Evolutionary conservation across 305 asterid species (phyloP).

Genomic region (Euphrasia arctica): DNA sequence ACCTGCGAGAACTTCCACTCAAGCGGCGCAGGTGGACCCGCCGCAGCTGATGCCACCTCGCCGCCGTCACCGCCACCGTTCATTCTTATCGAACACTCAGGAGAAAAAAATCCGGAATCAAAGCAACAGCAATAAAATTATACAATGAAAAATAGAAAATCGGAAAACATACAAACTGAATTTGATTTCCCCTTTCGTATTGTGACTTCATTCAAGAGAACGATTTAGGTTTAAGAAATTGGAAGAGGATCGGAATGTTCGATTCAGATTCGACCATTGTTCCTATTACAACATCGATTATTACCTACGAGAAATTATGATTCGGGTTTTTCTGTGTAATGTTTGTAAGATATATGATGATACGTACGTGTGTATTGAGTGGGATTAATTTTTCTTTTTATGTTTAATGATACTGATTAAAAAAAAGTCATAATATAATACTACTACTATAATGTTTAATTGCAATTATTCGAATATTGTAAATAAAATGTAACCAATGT

Average conservation of each 20-base stretch:
- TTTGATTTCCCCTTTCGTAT: slow-evolving; percentile 21
- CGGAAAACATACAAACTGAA: slow-evolving; percentile 26
- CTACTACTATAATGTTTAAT: too few species aligned
- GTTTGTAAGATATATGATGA: slow-evolving; percentile 19
- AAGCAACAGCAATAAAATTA: slow-evolving; percentile 26
- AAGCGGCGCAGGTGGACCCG: slow-evolving; percentile 80
- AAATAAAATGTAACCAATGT: too few species aligned
- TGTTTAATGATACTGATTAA: too few species aligned
- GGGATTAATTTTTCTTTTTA: slow-evolving; percentile 7
- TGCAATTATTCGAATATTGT: too few species aligned
- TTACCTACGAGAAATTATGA: slow-evolving; percentile 38
- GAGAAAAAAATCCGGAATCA: slow-evolving; percentile 16
- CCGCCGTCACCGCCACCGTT: slow-evolving; percentile 80
- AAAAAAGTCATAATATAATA: too few species aligned
- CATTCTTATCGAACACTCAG: slow-evolving; percentile 50
- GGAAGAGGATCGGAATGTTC: slow-evolving; percentile 67
- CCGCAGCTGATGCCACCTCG: slow-evolving; percentile 70
- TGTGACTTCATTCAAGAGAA: slow-evolving; percentile 41
- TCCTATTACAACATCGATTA: slow-evolving; percentile 33
- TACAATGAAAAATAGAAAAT: not conserved
- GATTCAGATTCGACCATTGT: slow-evolving; percentile 74
- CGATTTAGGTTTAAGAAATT: slow-evolving; percentile 39
- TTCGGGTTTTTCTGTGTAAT: slow-evolving; percentile 32
- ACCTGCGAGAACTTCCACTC: slow-evolving; percentile 99
- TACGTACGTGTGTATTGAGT: slow-evolving; percentile 28